These are phyloP conservation scores for Sutorius australiensis DNA, from an alignment of 768 basidiomycete genomes.

Conservation along the genomic window DNA sequence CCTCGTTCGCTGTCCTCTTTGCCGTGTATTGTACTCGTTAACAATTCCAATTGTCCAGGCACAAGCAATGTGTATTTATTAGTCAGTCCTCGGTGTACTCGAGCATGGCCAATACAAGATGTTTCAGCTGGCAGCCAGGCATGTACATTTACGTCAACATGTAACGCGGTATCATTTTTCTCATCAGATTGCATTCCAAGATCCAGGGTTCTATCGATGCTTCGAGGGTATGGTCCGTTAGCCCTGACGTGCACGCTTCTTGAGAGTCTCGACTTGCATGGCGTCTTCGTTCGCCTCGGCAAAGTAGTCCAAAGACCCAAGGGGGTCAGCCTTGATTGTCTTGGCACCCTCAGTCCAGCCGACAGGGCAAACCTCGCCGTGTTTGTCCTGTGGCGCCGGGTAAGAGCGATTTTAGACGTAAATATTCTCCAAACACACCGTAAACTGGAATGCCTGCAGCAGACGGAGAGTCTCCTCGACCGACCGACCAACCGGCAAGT, in stretches of 20 bases:
- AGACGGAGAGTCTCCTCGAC: constrained; percentile 91
- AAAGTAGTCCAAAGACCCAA: constrained; percentile 74
- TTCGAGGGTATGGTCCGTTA: constrained; percentile 20
- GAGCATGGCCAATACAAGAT: background rate
- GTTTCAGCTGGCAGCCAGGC: background rate
- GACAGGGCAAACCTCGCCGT: constrained; percentile 91
- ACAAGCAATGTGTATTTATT: background rate
- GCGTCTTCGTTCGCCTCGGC: constrained; percentile 26
- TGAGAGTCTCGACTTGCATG: constrained; percentile 40
- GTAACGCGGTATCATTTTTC: constrained; percentile 1
- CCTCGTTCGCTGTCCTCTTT: background rate
- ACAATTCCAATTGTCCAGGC: background rate
- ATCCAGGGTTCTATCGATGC: background rate
- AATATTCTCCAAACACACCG: constrained; percentile 42
- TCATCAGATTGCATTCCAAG: background rate
- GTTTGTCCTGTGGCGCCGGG: constrained; percentile 49
- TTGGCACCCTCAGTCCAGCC: constrained; percentile 82
- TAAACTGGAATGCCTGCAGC: constrained; percentile 91
- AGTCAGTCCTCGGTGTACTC: background rate
- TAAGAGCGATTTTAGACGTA: background rate
- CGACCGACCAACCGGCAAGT: constrained; percentile 91
- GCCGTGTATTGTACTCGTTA: background rate
- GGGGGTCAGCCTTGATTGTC: constrained; percentile 81
- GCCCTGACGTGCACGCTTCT: constrained; percentile 58
- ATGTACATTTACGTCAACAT: background rate